Evolutionary conservation across 2,329 filamentous ascomycete genomes (phyloP), one percentile per base, ranked within the genome.

Genomic region (Harringtonia aguacate): DNA sequence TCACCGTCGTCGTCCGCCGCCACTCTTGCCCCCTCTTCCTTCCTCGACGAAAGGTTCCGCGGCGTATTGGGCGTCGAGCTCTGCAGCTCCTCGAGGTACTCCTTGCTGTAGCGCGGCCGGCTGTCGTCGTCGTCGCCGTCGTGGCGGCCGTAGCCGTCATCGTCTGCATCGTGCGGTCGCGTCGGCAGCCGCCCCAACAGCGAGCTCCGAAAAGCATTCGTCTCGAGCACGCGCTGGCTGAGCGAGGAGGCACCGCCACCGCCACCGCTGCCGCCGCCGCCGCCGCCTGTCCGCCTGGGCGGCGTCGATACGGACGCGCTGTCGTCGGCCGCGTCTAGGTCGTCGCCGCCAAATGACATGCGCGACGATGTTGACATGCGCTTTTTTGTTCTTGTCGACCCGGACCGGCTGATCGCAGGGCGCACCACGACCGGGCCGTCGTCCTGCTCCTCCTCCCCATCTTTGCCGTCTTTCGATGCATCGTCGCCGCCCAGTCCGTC

Each of bases 31-130:
- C 8, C 68, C 49, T 33, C 22, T 20, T 6, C 13, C n/a, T 35
- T n/a, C 10, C 33, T 18, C 0, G 62, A 63, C 0, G 67, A 65
- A 1, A 81, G 56, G 46, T 85, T 74, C 49, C 77, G 81, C 0
- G 88, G 89, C 0, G 85, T 89, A 21, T 81, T 86, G 0, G 87
- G 88, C 0, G 89, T 95, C 13, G 86, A 88, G 47, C 80, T 84
- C 50, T 87, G 86, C 14, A 98, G 71, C 59, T 95, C 86, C 29
- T 85, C 80, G 18, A 98, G 70, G 52, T 90, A 86, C 53, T 94
- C 86, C 56, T 84, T 85, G 66, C 76, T 94, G 60, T 98, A 97
- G 46, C 68, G 83, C 0, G 87, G 88, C 31, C 83, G 70, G 41
- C 81, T 81, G 15, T 83, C 78, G 14, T 85, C 79, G 14, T 43